Percentiles rank a stretch among this genome's conserved stretches.
phyloP scores from a whole-genome alignment of 1,139 yeast genomes.

The Sugiyamaella grinbergsii region DNA sequence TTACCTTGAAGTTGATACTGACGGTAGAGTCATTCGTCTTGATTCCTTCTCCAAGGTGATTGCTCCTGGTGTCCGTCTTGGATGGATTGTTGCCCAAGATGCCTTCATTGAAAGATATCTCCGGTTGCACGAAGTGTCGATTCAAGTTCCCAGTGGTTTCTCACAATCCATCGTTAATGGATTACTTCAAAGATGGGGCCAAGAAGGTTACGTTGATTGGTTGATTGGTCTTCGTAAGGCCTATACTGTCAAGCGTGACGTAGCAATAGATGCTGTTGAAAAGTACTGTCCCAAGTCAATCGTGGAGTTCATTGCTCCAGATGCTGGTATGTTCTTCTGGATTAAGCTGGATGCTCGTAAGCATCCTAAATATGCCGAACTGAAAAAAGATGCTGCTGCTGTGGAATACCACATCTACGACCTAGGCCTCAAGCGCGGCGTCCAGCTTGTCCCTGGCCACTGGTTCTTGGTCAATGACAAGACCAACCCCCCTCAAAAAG shows the following conservation, averaged over 20 bases:
- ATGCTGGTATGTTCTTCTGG: slow-evolving; percentile 94
- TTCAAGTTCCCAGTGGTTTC: slow-evolving; percentile 83
- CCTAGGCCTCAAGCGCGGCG: slow-evolving; percentile 62
- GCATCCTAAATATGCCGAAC: slow-evolving; percentile 70
- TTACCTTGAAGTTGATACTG: slow-evolving; percentile 73
- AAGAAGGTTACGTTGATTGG: slow-evolving; percentile 81
- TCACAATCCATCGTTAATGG: slow-evolving; percentile 71
- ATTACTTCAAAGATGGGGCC: slow-evolving; percentile 70
- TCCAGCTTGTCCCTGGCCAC: slow-evolving; percentile 84
- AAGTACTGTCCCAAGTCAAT: slow-evolving; percentile 62
- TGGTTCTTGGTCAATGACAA: slow-evolving; percentile 67
- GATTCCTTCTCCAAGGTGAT: slow-evolving; percentile 91
- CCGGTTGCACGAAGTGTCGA: slow-evolving; percentile 77
- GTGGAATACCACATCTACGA: slow-evolving; percentile 70
- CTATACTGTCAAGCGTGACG: slow-evolving; percentile 77
- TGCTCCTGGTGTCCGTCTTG: slow-evolving; percentile 90
- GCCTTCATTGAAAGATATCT: slow-evolving; percentile 64
- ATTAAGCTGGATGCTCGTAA: slow-evolving; percentile 71
- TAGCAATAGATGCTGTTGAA: slow-evolving; percentile 67
- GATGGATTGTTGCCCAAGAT: slow-evolving; percentile 85
- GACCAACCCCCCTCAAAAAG: slow-evolving; percentile 51
- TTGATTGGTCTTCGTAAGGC: slow-evolving; percentile 79
- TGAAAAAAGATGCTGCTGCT: slow-evolving; percentile 54
- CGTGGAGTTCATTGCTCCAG: slow-evolving; percentile 65
- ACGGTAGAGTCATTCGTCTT: slow-evolving; percentile 87